A percentile compares a stretch with the other conserved stretches of the same genome.
These are phyloP conservation scores for Colletotrichum salicis DNA, from an alignment of 2,329 filamentous ascomycete genomes.

Conservation along the genomic window DNA sequence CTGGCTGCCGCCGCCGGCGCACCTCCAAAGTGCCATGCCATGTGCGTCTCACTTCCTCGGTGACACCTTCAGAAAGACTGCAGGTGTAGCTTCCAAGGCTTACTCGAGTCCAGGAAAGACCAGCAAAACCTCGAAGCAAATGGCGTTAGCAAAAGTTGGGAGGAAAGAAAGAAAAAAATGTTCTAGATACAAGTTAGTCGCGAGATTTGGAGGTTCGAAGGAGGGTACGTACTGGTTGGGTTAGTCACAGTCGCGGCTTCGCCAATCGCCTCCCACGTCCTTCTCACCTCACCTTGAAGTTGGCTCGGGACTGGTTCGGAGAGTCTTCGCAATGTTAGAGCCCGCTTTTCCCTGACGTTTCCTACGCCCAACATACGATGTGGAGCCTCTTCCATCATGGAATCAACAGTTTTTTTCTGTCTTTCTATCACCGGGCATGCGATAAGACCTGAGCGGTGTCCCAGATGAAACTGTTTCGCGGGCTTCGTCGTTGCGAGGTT, in stretches of 20 bases:
- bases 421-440: neutral
- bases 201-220: neutral
- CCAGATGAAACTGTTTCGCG: neutral
- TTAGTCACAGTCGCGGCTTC: slow-evolving; percentile 25
- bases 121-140: neutral
- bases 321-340: slow-evolving; percentile 28
- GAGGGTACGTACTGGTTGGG: slow-evolving; percentile 22
- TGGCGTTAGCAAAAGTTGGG: neutral
- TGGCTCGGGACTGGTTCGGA: slow-evolving; percentile 32
- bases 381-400: slow-evolving; percentile 18
- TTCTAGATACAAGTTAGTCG: slow-evolving; percentile 6
- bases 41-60: slow-evolving; percentile 2
- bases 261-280: slow-evolving; percentile 13
- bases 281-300: slow-evolving; percentile 10
- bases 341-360: slow-evolving; percentile 28
- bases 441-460: neutral
- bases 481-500: neutral
- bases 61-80: neutral
- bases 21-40: neutral
- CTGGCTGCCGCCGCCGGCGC: slow-evolving; percentile 28
- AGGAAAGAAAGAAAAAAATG: neutral
- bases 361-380: slow-evolving; percentile 25
- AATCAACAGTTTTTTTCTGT: slow-evolving; percentile 10
- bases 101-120: neutral
- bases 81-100: neutral